These are phyloP conservation scores for Fusarium begoniae DNA, from an alignment of 2,329 filamentous ascomycete species.

Conservation along the genomic window DNA sequence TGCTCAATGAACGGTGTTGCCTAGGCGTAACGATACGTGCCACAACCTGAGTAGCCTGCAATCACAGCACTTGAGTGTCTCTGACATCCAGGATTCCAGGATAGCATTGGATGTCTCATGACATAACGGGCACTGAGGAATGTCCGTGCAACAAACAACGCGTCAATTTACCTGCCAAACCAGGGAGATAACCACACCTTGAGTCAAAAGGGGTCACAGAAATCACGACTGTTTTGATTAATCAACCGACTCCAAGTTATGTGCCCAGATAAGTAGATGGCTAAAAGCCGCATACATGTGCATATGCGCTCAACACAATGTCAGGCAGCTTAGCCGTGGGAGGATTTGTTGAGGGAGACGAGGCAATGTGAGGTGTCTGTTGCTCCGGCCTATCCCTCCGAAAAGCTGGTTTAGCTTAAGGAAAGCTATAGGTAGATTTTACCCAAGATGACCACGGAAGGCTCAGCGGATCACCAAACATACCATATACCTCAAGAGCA, in stretches of 20 bases:
- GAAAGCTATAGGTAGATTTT: not conserved
- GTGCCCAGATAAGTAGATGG: not conserved
- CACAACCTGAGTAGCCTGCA: not conserved
- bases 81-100: not conserved
- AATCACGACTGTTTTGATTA: not conserved
- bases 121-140: conserved; percentile 18
- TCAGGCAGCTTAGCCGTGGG: not conserved
- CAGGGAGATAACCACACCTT: conserved; percentile 1
- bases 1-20: not conserved
- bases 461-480: not conserved
- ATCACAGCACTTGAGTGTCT: not conserved
- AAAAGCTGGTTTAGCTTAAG: conserved; percentile 33
- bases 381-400: conserved; percentile 22
- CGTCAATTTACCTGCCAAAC: conserved; percentile 14
- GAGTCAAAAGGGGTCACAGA: not conserved
- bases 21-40: not conserved
- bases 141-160: conserved; percentile 20
- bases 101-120: not conserved
- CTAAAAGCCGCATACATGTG: not conserved
- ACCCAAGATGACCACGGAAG: not conserved
- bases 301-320: not conserved
- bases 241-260: not conserved
- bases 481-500: not conserved
- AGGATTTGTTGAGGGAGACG: not conserved
- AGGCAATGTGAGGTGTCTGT: not conserved